A percentile compares a stretch with the other conserved stretches of the same genome.
Conservation (phyloP, 1,284 basidiomycete genomes). For the Cutaneotrichosporon daszewskae region DNA sequence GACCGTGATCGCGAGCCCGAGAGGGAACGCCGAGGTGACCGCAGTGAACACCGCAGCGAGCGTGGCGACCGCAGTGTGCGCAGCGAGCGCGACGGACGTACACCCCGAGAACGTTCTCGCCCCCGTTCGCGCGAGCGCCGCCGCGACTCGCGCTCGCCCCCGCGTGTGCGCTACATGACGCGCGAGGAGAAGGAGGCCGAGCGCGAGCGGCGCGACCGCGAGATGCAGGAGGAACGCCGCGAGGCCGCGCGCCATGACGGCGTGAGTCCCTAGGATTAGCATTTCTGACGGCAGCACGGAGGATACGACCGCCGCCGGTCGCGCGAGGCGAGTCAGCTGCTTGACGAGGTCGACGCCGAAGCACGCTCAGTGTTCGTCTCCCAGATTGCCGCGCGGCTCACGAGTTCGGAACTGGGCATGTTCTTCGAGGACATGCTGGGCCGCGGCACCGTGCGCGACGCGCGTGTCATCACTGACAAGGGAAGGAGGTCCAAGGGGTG, state of each 20-base stretch:
- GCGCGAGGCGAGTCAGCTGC: slow-evolving; percentile 53
- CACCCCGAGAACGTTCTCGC: slow-evolving; percentile 1
- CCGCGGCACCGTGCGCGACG: slow-evolving; percentile 85
- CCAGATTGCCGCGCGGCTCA: slow-evolving; percentile 90
- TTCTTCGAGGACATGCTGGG: slow-evolving; percentile 98
- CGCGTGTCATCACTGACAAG: slow-evolving; percentile 89
- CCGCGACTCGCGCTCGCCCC: slow-evolving; percentile 6
- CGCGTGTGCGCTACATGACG: slow-evolving; percentile 26
- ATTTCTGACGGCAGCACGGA: slow-evolving; percentile 4
- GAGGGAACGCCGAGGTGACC: slow-evolving; percentile 18
- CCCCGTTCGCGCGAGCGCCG: slow-evolving; percentile 3
- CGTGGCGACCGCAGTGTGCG: slow-evolving; percentile 9
- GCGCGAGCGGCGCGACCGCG: slow-evolving; percentile 37
- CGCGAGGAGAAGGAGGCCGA: slow-evolving; percentile 41
- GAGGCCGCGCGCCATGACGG: slow-evolving; percentile 25
- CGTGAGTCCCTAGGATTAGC: slow-evolving; percentile 6
- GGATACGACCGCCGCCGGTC: slow-evolving; percentile 44
- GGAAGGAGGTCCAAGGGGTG: slow-evolving; percentile 93
- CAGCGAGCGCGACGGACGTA: slow-evolving; percentile 1
- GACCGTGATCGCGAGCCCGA: slow-evolving; percentile 2
- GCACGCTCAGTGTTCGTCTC: slow-evolving; percentile 96
- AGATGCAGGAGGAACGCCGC: slow-evolving; percentile 40
- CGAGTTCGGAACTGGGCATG: slow-evolving; percentile 90
- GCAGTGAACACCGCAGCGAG: slow-evolving; percentile 17
- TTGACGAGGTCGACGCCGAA: slow-evolving; percentile 67